Conservation (phyloP, 2,329 filamentous ascomycete genomes). For the Colletotrichum tanaceti region DNA sequence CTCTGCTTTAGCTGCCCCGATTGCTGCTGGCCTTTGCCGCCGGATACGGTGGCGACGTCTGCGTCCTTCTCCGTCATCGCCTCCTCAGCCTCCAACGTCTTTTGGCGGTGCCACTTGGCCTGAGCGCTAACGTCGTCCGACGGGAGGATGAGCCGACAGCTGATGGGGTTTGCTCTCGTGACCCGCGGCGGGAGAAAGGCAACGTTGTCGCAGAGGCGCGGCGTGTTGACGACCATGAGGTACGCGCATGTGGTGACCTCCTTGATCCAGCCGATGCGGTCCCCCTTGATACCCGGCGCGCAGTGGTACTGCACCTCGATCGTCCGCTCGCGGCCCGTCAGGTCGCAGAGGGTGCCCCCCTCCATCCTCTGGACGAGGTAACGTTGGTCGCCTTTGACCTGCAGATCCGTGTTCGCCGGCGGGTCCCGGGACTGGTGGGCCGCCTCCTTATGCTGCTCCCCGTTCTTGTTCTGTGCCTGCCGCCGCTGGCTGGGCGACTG, state of each 20-base stretch:
- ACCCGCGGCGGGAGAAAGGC: conserved; percentile 87
- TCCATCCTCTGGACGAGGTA: conserved; percentile 87
- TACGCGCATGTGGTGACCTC: conserved; percentile 92
- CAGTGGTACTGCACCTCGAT: conserved; percentile 88
- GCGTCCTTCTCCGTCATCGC: conserved; percentile 47
- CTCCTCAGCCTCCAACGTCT: conserved; percentile 54
- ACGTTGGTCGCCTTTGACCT: conserved; percentile 83
- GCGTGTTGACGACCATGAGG: conserved; percentile 92
- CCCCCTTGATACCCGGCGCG: conserved; percentile 76
- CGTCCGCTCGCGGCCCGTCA: conserved; percentile 83
- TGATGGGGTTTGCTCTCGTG: conserved; percentile 79
- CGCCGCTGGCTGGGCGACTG: conserved; percentile 40
- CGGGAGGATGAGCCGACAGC: conserved; percentile 76
- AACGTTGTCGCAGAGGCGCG: conserved; percentile 86
- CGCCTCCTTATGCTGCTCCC: conserved; percentile 30
- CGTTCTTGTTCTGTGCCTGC: conserved; percentile 28
- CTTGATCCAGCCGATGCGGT: conserved; percentile 92
- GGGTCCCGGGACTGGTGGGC: conserved; percentile 28
- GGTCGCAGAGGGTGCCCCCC: conserved; percentile 84
- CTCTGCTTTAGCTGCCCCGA: conserved; percentile 12
- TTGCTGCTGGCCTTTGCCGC: conserved; percentile 10
- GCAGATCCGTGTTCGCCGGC: conserved; percentile 70
- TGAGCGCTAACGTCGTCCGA: conserved; percentile 58
- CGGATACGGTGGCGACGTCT: conserved; percentile 3
- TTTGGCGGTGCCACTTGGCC: conserved; percentile 47